Evolutionary conservation across 2,329 filamentous ascomycete genomes (phyloP).

Genomic region (Podosphaera xanthii): DNA sequence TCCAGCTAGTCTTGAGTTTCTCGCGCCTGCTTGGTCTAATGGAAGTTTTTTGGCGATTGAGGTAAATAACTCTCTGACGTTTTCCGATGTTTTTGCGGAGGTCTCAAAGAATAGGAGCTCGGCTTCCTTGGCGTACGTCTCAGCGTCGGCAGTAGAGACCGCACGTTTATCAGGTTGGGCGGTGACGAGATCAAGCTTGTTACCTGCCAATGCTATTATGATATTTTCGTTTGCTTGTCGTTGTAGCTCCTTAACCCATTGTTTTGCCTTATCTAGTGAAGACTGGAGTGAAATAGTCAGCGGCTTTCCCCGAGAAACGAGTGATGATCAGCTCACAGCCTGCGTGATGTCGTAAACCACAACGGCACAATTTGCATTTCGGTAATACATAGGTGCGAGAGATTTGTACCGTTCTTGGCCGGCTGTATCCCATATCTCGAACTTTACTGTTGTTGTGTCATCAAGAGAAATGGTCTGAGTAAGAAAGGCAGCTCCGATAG

Average conservation of each 20-base stretch:
- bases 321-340: constrained; percentile 36
- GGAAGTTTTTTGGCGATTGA: constrained; percentile 95
- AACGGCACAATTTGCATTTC: constrained; percentile 97
- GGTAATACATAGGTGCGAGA: constrained; percentile 96
- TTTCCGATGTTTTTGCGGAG: constrained; percentile 90
- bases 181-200: constrained; percentile 89
- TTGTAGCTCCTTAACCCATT: constrained; percentile 97
- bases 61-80: constrained; percentile 87
- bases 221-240: constrained; percentile 99
- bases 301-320: background rate
- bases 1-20: constrained; percentile 49
- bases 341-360: constrained; percentile 99
- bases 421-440: constrained; percentile 98
- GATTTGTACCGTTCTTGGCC: constrained; percentile 99
- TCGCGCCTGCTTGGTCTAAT: constrained; percentile 82
- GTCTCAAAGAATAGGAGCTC: constrained; percentile 96
- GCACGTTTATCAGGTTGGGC: constrained; percentile 92
- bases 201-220: constrained; percentile 91
- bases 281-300: constrained; percentile 30
- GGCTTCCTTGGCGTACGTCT: constrained; percentile 84
- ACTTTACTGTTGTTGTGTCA: constrained; percentile 96
- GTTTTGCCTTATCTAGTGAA: constrained; percentile 95
- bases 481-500: constrained; percentile 65
- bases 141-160: constrained; percentile 69
- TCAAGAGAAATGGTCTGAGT: constrained; percentile 98